These are phyloP conservation scores for Trapa bicornis DNA, from an alignment of 345 rosid species.

Conservation along the genomic window DNA sequence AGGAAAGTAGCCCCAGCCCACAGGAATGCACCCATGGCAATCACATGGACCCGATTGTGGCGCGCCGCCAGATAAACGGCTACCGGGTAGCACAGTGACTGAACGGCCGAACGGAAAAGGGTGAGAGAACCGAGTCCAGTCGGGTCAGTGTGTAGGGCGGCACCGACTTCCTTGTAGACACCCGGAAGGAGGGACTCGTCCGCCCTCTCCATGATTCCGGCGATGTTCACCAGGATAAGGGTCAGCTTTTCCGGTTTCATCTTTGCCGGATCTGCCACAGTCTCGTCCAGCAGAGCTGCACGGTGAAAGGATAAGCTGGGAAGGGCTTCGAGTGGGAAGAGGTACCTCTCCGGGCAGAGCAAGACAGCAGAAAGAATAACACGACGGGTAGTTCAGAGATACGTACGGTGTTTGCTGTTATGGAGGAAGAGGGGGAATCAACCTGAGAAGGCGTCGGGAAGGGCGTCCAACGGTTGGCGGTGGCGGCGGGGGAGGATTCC, in stretches of 20 bases:
- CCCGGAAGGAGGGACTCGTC: slow-evolving; percentile 85
- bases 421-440: no score
- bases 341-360: background rate
- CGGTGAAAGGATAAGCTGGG: background rate
- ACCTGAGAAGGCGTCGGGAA: no score
- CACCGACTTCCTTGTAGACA: slow-evolving; percentile 88
- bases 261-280: background rate
- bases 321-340: background rate
- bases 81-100: slow-evolving; percentile 44
- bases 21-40: slow-evolving; percentile 57
- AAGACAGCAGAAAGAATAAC: background rate
- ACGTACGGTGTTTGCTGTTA: no score
- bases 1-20: slow-evolving; percentile 74
- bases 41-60: slow-evolving; percentile 55
- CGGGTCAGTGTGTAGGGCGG: slow-evolving; percentile 67
- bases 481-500: no score
- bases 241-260: slow-evolving; percentile 63
- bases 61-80: slow-evolving; percentile 49
- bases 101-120: slow-evolving; percentile 48
- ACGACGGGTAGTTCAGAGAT: background rate
- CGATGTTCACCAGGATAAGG: slow-evolving; percentile 66
- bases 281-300: background rate
- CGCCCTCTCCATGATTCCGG: slow-evolving; percentile 84
- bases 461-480: no score
- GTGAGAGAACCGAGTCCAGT: slow-evolving; percentile 74